Percentiles rank a stretch among this genome's conserved stretches.
Conservation (phyloP, 176 grass and related monocot genomes). For the Musa beccarii region DNA sequence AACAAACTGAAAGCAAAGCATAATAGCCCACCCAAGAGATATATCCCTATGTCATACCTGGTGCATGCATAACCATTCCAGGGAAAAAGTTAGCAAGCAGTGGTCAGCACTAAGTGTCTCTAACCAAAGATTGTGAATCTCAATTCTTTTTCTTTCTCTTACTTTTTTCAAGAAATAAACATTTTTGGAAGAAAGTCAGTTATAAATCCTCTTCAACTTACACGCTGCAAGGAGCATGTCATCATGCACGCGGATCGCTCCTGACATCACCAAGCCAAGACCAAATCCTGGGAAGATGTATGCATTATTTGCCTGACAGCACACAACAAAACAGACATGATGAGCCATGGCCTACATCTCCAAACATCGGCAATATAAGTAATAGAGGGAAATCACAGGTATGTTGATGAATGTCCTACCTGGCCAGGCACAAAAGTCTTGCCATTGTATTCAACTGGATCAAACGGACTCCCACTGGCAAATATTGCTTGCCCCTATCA, state of each 20-base stretch:
- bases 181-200: too few species aligned
- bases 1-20: too few species aligned
- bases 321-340: slow-evolving; percentile 10
- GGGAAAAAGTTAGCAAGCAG: too few species aligned
- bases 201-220: slow-evolving; percentile 23
- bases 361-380: too few species aligned
- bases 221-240: slow-evolving; percentile 87
- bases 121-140: too few species aligned
- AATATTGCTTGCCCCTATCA: slow-evolving; percentile 69
- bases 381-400: neutral
- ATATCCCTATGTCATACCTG: too few species aligned
- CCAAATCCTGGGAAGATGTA: slow-evolving; percentile 96
- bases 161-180: too few species aligned
- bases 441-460: slow-evolving; percentile 66
- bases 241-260: slow-evolving; percentile 61
- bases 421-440: slow-evolving; percentile 69
- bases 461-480: slow-evolving; percentile 93
- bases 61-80: too few species aligned
- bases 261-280: slow-evolving; percentile 72
- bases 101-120: too few species aligned
- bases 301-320: slow-evolving; percentile 77
- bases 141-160: too few species aligned
- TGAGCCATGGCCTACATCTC: slow-evolving; percentile 9
- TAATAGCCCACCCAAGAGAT: too few species aligned
- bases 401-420: slow-evolving; percentile 16